Evolutionary conservation across 169 alveolate genomes (phyloP).

Genomic region (Plasmodium berghei): DNA sequence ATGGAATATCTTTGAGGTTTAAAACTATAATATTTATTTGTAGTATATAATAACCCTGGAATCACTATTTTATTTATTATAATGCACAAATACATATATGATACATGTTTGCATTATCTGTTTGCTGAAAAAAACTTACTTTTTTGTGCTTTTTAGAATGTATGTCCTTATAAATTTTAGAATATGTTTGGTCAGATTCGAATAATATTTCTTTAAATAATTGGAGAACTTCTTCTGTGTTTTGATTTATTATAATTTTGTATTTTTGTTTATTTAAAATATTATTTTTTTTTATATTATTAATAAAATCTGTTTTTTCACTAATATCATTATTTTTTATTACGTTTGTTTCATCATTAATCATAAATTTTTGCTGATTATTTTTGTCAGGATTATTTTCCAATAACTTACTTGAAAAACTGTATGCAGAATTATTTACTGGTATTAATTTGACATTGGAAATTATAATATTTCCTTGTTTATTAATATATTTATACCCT

Average conservation of each 20-base stretch:
- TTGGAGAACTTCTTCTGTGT: neutral
- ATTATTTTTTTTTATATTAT: neutral
- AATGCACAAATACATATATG: neutral
- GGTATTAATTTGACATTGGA: slow-evolving; percentile 31
- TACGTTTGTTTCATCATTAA: neutral
- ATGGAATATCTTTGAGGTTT: neutral
- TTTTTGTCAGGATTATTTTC: too few species aligned
- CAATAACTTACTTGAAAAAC: too few species aligned
- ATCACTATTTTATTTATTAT: neutral
- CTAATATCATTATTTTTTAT: neutral
- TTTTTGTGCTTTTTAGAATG: slow-evolving; percentile 20
- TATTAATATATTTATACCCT: slow-evolving; percentile 47
- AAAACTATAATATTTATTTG: neutral
- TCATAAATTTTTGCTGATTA: too few species aligned
- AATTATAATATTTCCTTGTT: slow-evolving; percentile 34
- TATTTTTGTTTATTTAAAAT: neutral
- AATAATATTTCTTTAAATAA: slow-evolving; percentile 21
- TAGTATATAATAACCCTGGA: neutral
- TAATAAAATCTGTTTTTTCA: neutral
- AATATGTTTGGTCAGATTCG: neutral
- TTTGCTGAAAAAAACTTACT: slow-evolving; percentile 18
- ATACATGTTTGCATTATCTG: neutral
- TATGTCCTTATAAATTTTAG: neutral
- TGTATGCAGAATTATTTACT: neutral
- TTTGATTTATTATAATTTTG: slow-evolving; percentile 27